Evolutionary conservation across 306 rosid species (phyloP).

Genomic region (Quercus engelmannii): DNA sequence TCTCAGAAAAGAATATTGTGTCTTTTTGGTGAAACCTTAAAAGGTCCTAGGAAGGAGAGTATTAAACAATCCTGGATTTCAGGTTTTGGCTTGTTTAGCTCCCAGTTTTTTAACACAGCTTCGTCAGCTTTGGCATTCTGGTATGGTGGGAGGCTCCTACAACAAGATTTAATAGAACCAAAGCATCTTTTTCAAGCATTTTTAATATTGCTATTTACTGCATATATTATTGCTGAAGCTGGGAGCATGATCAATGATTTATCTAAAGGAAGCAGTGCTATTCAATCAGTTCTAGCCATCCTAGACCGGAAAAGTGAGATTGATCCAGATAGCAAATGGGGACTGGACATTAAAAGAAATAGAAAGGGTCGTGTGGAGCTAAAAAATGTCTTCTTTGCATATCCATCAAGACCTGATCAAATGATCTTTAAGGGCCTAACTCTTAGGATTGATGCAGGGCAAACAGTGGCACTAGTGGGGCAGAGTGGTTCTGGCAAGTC

Average conservation of each 20-base stretch:
- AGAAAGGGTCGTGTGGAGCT: conserved; percentile 64
- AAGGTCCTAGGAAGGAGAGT: conserved; percentile 67
- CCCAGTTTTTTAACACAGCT: conserved; percentile 78
- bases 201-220: conserved; percentile 67
- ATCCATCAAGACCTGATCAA: conserved; percentile 81
- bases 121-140: conserved; percentile 80
- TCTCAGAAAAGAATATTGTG: conserved; percentile 76
- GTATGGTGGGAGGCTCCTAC: conserved; percentile 81
- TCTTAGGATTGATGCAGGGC: conserved; percentile 71
- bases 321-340: conserved; percentile 58
- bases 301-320: conserved; percentile 74
- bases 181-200: conserved; percentile 79
- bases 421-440: conserved; percentile 69
- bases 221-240: conserved; percentile 85
- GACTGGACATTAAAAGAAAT: conserved; percentile 42
- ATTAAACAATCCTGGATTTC: conserved; percentile 82
- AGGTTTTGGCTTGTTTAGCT: conserved; percentile 78
- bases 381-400: conserved; percentile 64
- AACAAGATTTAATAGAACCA: conserved; percentile 38
- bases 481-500: conserved; percentile 90
- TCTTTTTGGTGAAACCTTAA: conserved; percentile 57
- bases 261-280: conserved; percentile 77
- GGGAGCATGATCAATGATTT: conserved; percentile 88
- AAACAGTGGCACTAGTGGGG: conserved; percentile 73
- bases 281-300: conserved; percentile 64